Conservation (phyloP, 139 green algal species). For the Chlamydomonas schloesseri region DNA sequence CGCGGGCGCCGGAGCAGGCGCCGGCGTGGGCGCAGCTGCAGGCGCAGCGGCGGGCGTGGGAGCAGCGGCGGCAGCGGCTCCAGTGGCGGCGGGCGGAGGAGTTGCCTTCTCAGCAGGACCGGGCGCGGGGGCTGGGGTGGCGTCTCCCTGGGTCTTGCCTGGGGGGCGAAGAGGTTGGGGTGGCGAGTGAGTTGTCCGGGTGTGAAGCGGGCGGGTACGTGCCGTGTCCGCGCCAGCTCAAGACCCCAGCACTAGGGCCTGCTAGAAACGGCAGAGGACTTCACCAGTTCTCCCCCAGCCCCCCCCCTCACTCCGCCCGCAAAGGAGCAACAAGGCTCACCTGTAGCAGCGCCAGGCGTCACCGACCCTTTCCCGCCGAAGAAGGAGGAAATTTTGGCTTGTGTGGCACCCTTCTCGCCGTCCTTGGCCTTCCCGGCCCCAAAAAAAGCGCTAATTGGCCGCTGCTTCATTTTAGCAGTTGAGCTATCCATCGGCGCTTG, state of each 20-base stretch:
- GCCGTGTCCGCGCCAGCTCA: too few species aligned
- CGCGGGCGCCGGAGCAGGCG: not conserved
- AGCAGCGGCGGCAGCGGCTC: not conserved
- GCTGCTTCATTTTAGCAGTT: conserved; percentile 31
- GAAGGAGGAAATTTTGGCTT: conserved; percentile 76
- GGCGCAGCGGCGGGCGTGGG: not conserved
- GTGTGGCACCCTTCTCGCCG: conserved; percentile 27
- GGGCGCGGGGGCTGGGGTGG: not conserved
- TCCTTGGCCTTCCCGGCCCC: conserved; percentile 9
- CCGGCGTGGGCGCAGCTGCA: not conserved
- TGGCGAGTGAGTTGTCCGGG: not conserved
- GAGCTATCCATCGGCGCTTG: conserved; percentile 15
- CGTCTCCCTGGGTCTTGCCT: conserved; percentile 1
- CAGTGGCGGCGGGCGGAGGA: not conserved
- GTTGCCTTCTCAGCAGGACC: not conserved
- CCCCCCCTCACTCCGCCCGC: too few species aligned
- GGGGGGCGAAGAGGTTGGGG: not conserved
- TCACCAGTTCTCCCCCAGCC: too few species aligned
- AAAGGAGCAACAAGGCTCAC: too few species aligned
- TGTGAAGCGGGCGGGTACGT: not conserved
- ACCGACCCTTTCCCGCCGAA: conserved; percentile 55
- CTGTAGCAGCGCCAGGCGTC: not conserved
- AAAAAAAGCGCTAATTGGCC: conserved; percentile 26
- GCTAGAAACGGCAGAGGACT: too few species aligned
- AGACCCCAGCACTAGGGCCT: too few species aligned